Evolutionary conservation across 1,284 basidiomycete species (phyloP), one percentile per base, ranked within the genome.

Genomic region (Vanrija sp.): DNA sequence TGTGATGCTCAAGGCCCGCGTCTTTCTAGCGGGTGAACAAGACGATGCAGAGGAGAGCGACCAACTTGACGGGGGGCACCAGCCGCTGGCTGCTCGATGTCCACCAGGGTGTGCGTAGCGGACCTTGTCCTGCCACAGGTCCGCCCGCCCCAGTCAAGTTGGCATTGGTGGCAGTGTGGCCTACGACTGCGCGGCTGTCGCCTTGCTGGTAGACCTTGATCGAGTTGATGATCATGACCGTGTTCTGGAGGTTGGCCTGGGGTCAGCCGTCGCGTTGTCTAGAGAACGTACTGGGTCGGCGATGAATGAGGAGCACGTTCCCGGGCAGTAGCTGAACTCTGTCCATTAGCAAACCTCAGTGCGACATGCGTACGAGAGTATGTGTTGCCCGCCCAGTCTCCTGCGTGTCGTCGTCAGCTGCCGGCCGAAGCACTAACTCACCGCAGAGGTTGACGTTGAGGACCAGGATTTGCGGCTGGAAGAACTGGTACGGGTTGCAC

Each of bases 401-500:
- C 72, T 74, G 41, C 0, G 6, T 39, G 35, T 47, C 24, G 47
- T 41, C n/a, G 6, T 12, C 7, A 8, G 15, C 20, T 16, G 31
- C 18, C 15, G 31, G 25, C 31, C 10, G 12, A 14, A 10, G n/a
- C 7, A 8, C 20, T 6, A 23, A 57, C 66, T 41, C 51, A 68
- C 72, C 71, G 45, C 74, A 76, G 0, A 75, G 51, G 47, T 75
- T 83, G 56, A 82, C 88, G 71, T 91, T 85, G 52, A 92, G 76
- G 20, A 86, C 80, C 59, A 89, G 69, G 22, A 75, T 71, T 60
- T 92, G 88, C 37, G 86, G 75, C 56, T 80, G 76, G 75, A 93
- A 91, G 73, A 85, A 84, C n/a, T 75, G 62, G 19, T 68, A 59
- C 49, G 88, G 83, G 62, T 87, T 77, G 75, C 90, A 90, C 12